A percentile compares a stretch with the other conserved stretches of the same genome.
Conservation (phyloP, 768 basidiomycete species). For the Mycena vulgaris region DNA sequence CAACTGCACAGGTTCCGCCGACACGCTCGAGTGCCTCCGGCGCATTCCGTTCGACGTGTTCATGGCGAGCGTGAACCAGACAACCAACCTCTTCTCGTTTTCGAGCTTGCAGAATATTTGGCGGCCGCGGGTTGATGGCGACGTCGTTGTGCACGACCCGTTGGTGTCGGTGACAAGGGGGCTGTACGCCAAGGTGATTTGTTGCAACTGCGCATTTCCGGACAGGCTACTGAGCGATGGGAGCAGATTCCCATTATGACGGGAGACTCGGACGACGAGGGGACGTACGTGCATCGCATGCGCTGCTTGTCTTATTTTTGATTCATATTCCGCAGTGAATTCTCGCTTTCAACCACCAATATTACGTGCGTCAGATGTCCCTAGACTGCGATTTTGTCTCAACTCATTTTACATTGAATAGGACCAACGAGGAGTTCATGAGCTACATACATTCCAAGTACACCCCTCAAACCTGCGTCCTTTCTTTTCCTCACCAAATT, state of each 20-base stretch:
- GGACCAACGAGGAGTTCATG: conserved; percentile 22
- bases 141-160: conserved; percentile 53
- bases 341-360: conserved; percentile 20
- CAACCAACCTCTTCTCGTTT: conserved; percentile 50
- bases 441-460: conserved; percentile 28
- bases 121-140: conserved; percentile 57
- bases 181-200: conserved; percentile 45
- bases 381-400: not conserved
- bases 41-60: conserved; percentile 48
- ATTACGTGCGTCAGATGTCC: conserved; percentile 16
- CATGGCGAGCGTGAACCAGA: conserved; percentile 49
- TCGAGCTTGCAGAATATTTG: conserved; percentile 50
- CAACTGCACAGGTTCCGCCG: conserved; percentile 43
- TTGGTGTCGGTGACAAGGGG: conserved; percentile 52
- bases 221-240: not conserved
- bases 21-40: conserved; percentile 54
- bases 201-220: not conserved
- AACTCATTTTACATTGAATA: not conserved
- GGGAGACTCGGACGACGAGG: conserved; percentile 26
- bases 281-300: conserved; percentile 16
- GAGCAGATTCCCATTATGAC: conserved; percentile 24
- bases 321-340: conserved; percentile 1
- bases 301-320: not conserved
- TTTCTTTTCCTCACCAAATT: not conserved
- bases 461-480: not conserved